Evolutionary conservation across 176 grass and related monocot species (phyloP).

Genomic region (Triticum turgidum): DNA sequence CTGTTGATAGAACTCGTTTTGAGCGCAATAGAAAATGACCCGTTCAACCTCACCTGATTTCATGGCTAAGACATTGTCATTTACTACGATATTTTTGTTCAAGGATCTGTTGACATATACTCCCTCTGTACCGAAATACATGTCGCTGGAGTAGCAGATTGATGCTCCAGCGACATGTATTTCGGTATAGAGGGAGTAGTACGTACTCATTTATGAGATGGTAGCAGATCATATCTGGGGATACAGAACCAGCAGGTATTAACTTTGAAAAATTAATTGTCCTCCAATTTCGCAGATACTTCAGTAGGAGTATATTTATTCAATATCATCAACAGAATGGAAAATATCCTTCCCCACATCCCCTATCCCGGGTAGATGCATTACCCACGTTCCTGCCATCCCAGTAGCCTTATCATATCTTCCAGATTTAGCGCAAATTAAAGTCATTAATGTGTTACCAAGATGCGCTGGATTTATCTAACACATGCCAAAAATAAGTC

Average conservation of each 20-base stretch:
- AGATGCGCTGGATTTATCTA: background rate
- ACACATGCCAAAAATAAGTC: background rate
- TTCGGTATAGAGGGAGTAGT: too few species aligned
- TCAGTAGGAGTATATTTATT: background rate
- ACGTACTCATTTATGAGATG: background rate
- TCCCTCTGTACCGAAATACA: too few species aligned
- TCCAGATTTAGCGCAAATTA: background rate
- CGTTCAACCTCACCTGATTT: background rate
- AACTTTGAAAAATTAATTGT: background rate
- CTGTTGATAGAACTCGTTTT: background rate
- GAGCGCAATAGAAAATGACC: background rate
- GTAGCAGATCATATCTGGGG: background rate
- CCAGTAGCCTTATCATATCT: background rate
- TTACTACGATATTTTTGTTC: background rate
- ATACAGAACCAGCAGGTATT: background rate
- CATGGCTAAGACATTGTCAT: background rate
- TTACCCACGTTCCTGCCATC: background rate
- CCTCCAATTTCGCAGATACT: background rate
- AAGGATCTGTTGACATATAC: background rate
- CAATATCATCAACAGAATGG: background rate
- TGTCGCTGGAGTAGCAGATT: too few species aligned
- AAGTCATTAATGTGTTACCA: background rate
- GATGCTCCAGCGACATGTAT: too few species aligned
- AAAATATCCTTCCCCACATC: background rate
- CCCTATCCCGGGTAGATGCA: background rate